These are phyloP conservation scores for Globisporangium canariense DNA, from an alignment of 352 stramenopile genomes.

Conservation along the genomic window DNA sequence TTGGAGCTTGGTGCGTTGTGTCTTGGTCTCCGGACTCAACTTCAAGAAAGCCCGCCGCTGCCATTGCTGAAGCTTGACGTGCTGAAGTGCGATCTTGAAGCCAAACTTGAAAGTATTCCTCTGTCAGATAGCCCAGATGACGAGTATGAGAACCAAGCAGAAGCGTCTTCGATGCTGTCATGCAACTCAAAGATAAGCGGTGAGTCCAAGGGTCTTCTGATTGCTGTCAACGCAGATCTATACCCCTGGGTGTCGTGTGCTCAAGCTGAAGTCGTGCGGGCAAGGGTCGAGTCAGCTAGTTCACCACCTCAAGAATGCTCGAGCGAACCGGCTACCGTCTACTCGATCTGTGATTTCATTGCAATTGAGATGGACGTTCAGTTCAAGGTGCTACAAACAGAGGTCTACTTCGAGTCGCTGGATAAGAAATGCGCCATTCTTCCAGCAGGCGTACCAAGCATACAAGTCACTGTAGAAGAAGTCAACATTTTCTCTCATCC, in stretches of 20 bases:
- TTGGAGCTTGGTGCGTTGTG: conserved; percentile 5
- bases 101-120: conserved; percentile 6
- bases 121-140: background rate
- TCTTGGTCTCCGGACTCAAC: background rate
- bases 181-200: conserved; percentile 11
- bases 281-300: background rate
- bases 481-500: conserved; percentile 55
- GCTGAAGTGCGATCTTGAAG: conserved; percentile 17
- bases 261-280: conserved; percentile 8
- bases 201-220: conserved; percentile 8
- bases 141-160: background rate
- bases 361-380: conserved; percentile 52
- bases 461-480: conserved; percentile 49
- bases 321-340: background rate
- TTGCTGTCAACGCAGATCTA: conserved; percentile 2
- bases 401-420: conserved; percentile 33
- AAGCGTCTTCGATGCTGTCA: background rate
- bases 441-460: conserved; percentile 38
- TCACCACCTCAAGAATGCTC: background rate
- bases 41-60: background rate
- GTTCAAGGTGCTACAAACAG: conserved; percentile 50
- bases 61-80: conserved; percentile 5
- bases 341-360: conserved; percentile 16
- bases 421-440: conserved; percentile 41
- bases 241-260: conserved; percentile 19